Evolutionary conservation across 768 basidiomycete genomes (phyloP), one percentile per base, ranked within the genome.

Genomic region (Lentinula guzmanii): DNA sequence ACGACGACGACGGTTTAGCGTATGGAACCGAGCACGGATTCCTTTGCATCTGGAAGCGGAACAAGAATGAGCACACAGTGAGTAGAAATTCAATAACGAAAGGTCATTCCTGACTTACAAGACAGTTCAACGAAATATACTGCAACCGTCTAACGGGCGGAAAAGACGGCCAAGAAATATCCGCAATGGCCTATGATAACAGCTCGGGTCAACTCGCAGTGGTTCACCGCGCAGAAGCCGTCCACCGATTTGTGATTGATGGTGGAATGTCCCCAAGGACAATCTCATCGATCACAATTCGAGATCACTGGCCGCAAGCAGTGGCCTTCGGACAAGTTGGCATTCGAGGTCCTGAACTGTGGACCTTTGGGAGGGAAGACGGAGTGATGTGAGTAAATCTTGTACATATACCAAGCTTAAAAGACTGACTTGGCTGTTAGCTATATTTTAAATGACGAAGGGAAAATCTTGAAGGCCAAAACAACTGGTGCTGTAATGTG

Each of bases 181-280:
- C 55, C 13, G 55, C 55, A 5, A 57, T 57, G 18, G 55, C 55
- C 4, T 57, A 42, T 16, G 41, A 57, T 16, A 28, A 13, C 21
- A 46, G 9, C 24, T 42, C 55, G 8, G 39, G 37, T 8, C 55
- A 57, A 16, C 41, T 57, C 10, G 55, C 55, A 15, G 55, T 57
- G 6, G 55, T 57, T 10, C 55, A 57, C 8, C 41, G 41, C 9
- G 37, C 35, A 7, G 55, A 57, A 16, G 41, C 41, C 35, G 18
- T 57, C 43, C 55, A 57, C 21, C 37, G 55, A 57, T 57, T 57
- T 43, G 52, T 53, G 5, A 18, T 53, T n/a, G 52, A 53, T 13
- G 34, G 11, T 3, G 52, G 52, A 6, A 53, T 53, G 52, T 6
- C 33, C 3, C 52, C 52, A 4, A 34, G 52, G 10, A 35, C 34